Conservation (phyloP, 2,329 filamentous ascomycete genomes). For the Sphaerulina musiva region DNA sequence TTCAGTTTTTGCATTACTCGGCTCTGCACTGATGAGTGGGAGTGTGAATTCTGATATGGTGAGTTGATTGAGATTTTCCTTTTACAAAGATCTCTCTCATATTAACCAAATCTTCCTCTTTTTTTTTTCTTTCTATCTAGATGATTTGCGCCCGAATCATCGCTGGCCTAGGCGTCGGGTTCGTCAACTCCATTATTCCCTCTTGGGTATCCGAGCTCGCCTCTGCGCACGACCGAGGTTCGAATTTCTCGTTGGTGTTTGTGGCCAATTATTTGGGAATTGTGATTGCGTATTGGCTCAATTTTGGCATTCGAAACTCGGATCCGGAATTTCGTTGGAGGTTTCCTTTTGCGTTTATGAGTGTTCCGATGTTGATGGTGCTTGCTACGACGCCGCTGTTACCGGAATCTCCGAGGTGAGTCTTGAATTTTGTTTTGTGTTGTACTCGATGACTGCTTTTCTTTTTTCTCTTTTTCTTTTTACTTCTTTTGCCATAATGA, state of each 20-base stretch:
- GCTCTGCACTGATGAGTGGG: conserved; percentile 24
- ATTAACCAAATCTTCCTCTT: not conserved
- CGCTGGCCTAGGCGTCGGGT: conserved; percentile 25
- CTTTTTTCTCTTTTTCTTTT: not conserved
- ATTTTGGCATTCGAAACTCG: conserved; percentile 22
- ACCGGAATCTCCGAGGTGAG: conserved; percentile 11
- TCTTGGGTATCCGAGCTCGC: conserved; percentile 25
- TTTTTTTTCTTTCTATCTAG: not conserved
- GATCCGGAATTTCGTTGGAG: conserved; percentile 26
- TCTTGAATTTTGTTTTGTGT: not conserved
- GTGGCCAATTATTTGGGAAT: conserved; percentile 31
- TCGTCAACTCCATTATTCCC: conserved; percentile 24
- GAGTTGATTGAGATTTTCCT: not conserved
- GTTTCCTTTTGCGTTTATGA: conserved; percentile 35
- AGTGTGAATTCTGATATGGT: conserved; percentile 26
- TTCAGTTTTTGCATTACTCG: conserved; percentile 25
- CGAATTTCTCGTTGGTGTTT: conserved; percentile 21
- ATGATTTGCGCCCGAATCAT: conserved; percentile 20
- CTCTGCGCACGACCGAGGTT: conserved; percentile 18
- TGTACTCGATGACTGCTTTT: too few species aligned
- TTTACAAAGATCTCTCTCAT: not conserved
- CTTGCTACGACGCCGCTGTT: conserved; percentile 15
- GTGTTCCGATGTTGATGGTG: conserved; percentile 40
- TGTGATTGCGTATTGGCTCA: conserved; percentile 25
- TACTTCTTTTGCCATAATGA: not conserved